phyloP scores from a whole-genome alignment of 2,329 filamentous ascomycete species.

The Aspergillus brasiliensis region DNA sequence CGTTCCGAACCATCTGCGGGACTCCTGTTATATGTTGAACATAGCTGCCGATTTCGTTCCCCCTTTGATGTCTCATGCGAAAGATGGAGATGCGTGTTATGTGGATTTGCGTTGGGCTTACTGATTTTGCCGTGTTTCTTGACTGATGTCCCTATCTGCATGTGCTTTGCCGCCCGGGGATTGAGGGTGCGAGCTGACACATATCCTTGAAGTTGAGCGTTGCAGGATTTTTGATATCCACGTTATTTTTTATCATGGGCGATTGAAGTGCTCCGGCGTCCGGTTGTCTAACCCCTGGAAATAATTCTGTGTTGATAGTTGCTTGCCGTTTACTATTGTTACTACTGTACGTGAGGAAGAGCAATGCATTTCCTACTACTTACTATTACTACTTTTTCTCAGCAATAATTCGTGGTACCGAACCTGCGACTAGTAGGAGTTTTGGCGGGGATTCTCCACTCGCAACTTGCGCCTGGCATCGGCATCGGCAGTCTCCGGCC shows the following conservation, averaged over 20 bases:
- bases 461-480: neutral
- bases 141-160: conserved; percentile 12
- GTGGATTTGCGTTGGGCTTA: neutral
- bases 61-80: conserved; percentile 10
- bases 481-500: conserved; percentile 4
- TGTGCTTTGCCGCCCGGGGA: neutral
- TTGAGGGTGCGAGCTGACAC: conserved; percentile 4
- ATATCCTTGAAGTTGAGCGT: conserved; percentile 10
- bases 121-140: conserved; percentile 12
- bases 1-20: conserved; percentile 15
- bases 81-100: neutral
- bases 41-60: conserved; percentile 23
- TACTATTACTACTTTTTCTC: too few species aligned
- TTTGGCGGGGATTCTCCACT: too few species aligned
- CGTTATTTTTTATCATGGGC: conserved; percentile 27
- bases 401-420: too few species aligned
- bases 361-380: neutral
- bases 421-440: neutral
- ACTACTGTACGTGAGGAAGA: neutral
- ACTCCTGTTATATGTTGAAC: conserved; percentile 22
- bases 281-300: neutral
- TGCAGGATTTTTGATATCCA: conserved; percentile 36
- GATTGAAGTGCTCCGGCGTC: conserved; percentile 24
- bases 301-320: conserved; percentile 10
- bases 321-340: neutral